Percentiles rank a stretch among this genome's conserved stretches.
These are phyloP conservation scores for Apiospora sp. DNA, from an alignment of 2,329 filamentous ascomycete species.

Conservation along the genomic window DNA sequence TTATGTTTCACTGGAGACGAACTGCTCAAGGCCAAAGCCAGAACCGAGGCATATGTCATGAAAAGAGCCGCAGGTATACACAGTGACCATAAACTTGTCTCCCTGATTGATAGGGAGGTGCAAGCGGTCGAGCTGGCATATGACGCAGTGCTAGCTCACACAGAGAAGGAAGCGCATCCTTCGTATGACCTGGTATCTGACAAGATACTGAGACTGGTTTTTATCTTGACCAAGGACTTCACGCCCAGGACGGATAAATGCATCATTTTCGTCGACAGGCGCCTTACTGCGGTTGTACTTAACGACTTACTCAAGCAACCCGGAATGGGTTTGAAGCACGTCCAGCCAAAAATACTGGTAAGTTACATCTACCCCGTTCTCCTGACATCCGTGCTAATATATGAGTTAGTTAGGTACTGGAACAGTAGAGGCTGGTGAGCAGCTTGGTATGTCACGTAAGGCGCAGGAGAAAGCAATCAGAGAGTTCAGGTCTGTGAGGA, in stretches of 20 bases:
- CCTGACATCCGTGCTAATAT: constrained; percentile 26
- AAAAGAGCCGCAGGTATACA: constrained; percentile 33
- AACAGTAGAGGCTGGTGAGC: constrained; percentile 59
- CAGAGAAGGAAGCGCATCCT: not conserved
- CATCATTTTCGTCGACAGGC: constrained; percentile 86
- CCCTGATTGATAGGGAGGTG: constrained; percentile 35
- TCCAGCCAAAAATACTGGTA: constrained; percentile 62
- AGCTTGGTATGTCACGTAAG: constrained; percentile 64
- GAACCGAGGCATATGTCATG: constrained; percentile 53
- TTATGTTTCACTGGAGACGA: constrained; percentile 72
- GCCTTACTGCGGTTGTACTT: constrained; percentile 79
- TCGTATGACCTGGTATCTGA: not conserved
- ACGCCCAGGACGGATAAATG: constrained; percentile 67
- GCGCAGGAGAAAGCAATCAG: constrained; percentile 78
- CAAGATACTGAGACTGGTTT: not conserved
- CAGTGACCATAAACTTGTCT: constrained; percentile 36
- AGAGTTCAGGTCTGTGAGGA: constrained; percentile 64
- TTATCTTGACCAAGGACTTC: constrained; percentile 71
- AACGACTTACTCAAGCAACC: constrained; percentile 69
- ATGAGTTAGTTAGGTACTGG: constrained; percentile 47
- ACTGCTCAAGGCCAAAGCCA: constrained; percentile 65
- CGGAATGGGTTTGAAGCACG: constrained; percentile 65
- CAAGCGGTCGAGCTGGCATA: constrained; percentile 64
- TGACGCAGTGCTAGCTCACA: constrained; percentile 43
- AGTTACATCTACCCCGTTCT: constrained; percentile 31